phyloP scores from a whole-genome alignment of 1,284 basidiomycete genomes.

The Fomitopsis palustris region DNA sequence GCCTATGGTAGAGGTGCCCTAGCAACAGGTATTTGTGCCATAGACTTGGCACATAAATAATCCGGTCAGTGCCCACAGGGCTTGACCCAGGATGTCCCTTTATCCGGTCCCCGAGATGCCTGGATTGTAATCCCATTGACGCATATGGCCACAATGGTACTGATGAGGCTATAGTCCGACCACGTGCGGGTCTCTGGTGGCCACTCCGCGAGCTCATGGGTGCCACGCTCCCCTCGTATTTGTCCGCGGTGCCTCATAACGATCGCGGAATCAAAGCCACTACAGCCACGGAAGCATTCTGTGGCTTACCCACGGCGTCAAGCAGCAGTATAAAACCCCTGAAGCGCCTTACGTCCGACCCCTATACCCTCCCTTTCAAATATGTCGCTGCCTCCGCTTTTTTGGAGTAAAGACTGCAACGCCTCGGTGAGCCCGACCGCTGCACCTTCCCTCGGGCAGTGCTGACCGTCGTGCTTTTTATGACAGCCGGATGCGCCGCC shows the following conservation, averaged over 20 bases:
- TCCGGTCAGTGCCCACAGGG: not conserved
- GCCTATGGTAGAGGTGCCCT: not conserved
- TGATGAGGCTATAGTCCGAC: not conserved
- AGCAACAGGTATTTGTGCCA: not conserved
- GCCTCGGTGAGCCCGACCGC: not conserved
- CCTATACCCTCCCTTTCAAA: not conserved
- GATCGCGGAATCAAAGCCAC: not conserved
- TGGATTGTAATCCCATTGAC: not conserved
- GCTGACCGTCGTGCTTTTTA: not conserved
- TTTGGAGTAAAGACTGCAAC: not conserved
- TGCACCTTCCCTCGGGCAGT: not conserved
- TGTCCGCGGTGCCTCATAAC: not conserved
- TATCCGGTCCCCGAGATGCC: not conserved
- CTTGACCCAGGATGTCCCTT: not conserved
- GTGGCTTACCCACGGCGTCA: not conserved
- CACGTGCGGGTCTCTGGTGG: not conserved
- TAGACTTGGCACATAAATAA: not conserved
- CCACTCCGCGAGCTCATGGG: not conserved
- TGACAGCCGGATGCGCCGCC: not conserved
- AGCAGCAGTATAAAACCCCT: not conserved
- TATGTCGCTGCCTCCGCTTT: not conserved
- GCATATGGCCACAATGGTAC: not conserved
- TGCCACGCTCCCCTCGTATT: not conserved
- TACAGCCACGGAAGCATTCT: not conserved
- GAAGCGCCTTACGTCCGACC: not conserved